Base-by-base conservation (phyloP, 2,329 filamentous ascomycete species). In the Alternaria sp. region DNA sequence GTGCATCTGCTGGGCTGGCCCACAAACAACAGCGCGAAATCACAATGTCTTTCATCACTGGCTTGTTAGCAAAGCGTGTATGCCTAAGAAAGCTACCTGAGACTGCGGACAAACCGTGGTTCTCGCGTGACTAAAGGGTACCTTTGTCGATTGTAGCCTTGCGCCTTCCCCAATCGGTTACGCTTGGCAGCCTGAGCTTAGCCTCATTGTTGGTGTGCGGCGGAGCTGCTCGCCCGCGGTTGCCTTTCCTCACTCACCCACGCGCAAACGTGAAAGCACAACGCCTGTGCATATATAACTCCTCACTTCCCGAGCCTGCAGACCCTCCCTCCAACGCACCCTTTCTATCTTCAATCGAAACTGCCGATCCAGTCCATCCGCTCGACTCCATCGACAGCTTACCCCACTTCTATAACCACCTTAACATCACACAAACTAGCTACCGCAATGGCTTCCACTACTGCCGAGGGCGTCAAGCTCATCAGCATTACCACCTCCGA, bases 401-500 rank as follows among this genome's bases (percentile, higher is more conserved):
- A 69, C 65, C 66, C 64, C 66, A 69, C 68, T 49, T 65, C 49
- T 38, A 51, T 52, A 57, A 34, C 56, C 38, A 56, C 51, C 32
- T 26, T 43, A 53, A 51, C 49, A 47, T 22, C 34, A 42, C 20
- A 46, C 22, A 58, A 36, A 48, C 56, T n/a, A 57, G 52, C 54
- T 58, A 59, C 46, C 61, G 28, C 14, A 24, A 73, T 69, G 64
- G 75, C 75, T 66, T 61, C 69, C 43, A 61, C 71, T 42, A 42
- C 66, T 49, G 9, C 69, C 41, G 20, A 53, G 9, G 53, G 61
- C 11, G 32, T 42, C 26, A 66, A 67, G 67, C 73, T 65, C 56
- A 77, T 84, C 67, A 79, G 75, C 66, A 78, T 84, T 28, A 79
- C 79, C 57, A 81, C 79, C 64, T 81, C 78, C 59, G 82, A 84